phyloP scores from a whole-genome alignment of 768 basidiomycete genomes.

The Lactarius quietus region DNA sequence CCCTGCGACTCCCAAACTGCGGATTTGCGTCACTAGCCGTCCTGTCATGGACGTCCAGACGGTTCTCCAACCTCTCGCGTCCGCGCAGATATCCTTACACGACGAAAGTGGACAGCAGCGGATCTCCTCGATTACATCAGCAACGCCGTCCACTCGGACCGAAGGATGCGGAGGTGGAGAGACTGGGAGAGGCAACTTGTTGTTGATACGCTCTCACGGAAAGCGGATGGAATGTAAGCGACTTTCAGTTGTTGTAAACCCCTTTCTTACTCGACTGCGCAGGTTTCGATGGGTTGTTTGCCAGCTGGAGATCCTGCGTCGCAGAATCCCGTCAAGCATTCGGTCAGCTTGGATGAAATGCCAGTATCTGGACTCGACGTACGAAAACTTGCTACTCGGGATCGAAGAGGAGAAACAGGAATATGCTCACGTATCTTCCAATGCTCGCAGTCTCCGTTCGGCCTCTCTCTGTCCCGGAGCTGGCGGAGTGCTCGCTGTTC shows the following conservation, averaged over 20 bases:
- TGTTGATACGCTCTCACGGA: background rate
- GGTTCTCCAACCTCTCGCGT: background rate
- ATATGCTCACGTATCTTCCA: constrained; percentile 14
- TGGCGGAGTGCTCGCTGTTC: constrained; percentile 11
- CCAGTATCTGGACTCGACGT: constrained; percentile 17
- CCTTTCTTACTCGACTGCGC: background rate
- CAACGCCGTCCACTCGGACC: background rate
- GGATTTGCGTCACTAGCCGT: constrained; percentile 5
- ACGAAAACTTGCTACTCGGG: background rate
- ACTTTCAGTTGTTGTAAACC: too few species aligned
- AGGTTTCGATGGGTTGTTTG: constrained; percentile 18
- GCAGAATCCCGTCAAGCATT: constrained; percentile 1
- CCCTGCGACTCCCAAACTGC: background rate
- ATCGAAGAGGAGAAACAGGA: constrained; percentile 6
- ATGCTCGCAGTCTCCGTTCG: constrained; percentile 5
- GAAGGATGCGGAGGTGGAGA: constrained; percentile 12
- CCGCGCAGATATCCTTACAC: constrained; percentile 3
- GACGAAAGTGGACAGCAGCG: background rate
- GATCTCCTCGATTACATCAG: constrained; percentile 6
- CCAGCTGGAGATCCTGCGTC: constrained; percentile 8
- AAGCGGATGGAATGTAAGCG: constrained; percentile 15
- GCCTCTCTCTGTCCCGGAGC: constrained; percentile 4
- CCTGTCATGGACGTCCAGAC: constrained; percentile 8
- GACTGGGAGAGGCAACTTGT: background rate
- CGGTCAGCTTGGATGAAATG: background rate